phyloP scores from a whole-genome alignment of 495 filamentous ascomycete species.

The Lasiosphaeria miniovina region DNA sequence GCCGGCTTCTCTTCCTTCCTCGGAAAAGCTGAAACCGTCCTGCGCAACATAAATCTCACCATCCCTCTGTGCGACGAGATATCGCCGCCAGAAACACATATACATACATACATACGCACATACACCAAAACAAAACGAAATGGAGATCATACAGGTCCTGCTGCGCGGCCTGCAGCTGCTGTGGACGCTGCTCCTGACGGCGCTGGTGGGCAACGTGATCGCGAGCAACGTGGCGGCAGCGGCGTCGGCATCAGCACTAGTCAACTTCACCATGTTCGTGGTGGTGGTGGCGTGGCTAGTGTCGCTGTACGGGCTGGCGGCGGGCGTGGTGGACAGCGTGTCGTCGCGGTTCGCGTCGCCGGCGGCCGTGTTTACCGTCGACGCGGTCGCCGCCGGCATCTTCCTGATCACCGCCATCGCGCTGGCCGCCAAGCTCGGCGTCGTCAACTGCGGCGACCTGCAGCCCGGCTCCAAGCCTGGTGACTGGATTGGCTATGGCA shows the following conservation, averaged over 20 bases:
- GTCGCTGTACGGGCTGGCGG: slow-evolving; percentile 36
- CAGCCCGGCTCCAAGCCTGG: slow-evolving; percentile 6
- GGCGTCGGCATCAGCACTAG: slow-evolving; percentile 33
- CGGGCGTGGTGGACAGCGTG: slow-evolving; percentile 27
- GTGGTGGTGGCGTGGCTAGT: slow-evolving; percentile 43
- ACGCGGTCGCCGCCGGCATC: slow-evolving; percentile 41
- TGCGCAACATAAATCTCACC: too few species aligned
- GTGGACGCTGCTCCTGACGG: slow-evolving; percentile 43
- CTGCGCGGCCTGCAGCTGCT: slow-evolving; percentile 43
- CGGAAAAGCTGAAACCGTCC: too few species aligned
- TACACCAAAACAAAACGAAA: slow-evolving; percentile 15
- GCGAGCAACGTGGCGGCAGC: slow-evolving; percentile 40
- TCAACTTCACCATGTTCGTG: slow-evolving; percentile 53
- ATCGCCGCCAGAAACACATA: background rate
- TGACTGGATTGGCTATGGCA: slow-evolving; percentile 49
- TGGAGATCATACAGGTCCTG: slow-evolving; percentile 37
- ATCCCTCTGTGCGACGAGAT: too few species aligned
- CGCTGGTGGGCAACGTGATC: slow-evolving; percentile 50
- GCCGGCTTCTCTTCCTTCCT: background rate
- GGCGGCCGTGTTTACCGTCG: slow-evolving; percentile 34
- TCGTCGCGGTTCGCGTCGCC: slow-evolving; percentile 27
- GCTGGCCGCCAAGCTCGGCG: slow-evolving; percentile 45
- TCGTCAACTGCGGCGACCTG: slow-evolving; percentile 39
- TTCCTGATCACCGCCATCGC: slow-evolving; percentile 45
- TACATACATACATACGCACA: slow-evolving; percentile 13